Evolutionary conservation across 2,329 filamentous ascomycete genomes (phyloP).

Genomic region (Penicillium oxalicum): DNA sequence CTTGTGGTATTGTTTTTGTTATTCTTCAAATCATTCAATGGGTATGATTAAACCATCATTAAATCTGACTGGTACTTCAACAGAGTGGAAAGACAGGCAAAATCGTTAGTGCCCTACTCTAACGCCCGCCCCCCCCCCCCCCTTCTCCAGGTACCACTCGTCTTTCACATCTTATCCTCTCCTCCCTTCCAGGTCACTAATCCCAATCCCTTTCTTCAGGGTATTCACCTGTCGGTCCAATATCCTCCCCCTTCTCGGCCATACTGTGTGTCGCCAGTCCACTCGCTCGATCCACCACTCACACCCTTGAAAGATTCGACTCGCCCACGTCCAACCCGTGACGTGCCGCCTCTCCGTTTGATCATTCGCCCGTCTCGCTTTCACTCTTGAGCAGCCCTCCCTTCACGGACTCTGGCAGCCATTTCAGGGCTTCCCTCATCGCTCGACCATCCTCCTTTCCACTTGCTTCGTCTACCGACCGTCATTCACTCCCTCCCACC

Average conservation of each 20-base stretch:
- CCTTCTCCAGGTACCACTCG: background rate
- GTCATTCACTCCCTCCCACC: conserved; percentile 12
- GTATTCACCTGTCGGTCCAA: conserved; percentile 3
- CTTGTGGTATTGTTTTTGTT: too few relatives aligned
- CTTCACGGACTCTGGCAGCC: background rate
- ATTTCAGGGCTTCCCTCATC: background rate
- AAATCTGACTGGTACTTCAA: too few relatives aligned
- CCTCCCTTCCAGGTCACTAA: background rate
- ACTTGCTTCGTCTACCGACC: conserved; percentile 5
- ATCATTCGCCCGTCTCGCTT: conserved; percentile 11
- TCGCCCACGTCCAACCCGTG: conserved; percentile 10
- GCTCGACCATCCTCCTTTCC: background rate
- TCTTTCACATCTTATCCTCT: conserved; percentile 2
- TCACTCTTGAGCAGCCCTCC: background rate
- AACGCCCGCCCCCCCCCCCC: background rate
- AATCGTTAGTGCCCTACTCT: background rate
- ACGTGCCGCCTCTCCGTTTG: conserved; percentile 1
- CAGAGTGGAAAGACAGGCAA: conserved; percentile 3
- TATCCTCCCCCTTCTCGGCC: conserved; percentile 14
- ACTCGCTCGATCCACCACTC: conserved; percentile 22
- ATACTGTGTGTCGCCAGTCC: conserved; percentile 33
- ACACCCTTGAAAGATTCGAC: background rate
- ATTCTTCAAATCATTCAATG: too few relatives aligned
- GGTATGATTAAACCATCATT: too few relatives aligned
- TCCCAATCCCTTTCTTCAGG: background rate